Percentiles rank a stretch among this genome's conserved stretches.
phyloP scores from a whole-genome alignment of 352 stramenopile genomes.

The Pythium dissimile region DNA sequence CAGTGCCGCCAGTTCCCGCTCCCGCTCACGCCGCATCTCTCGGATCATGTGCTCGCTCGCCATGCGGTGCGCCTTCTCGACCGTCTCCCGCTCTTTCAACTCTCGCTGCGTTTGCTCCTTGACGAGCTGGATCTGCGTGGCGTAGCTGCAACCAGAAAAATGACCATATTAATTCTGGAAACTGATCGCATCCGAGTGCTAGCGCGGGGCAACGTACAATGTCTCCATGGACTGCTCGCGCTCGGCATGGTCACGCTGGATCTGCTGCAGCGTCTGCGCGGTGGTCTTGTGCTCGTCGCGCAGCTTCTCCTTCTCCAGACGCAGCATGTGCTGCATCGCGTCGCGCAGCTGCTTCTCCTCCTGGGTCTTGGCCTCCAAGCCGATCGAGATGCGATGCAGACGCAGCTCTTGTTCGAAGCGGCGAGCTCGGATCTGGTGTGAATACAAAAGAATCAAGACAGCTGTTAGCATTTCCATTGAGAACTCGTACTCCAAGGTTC shows the following conservation, averaged over 20 bases:
- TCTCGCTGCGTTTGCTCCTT: conserved; percentile 61
- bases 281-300: conserved; percentile 60
- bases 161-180: background rate
- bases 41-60: conserved; percentile 67
- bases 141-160: conserved; percentile 31
- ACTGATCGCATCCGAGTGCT: background rate
- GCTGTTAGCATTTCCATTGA: no score
- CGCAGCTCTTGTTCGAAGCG: conserved; percentile 69
- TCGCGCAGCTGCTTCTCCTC: conserved; percentile 68
- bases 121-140: conserved; percentile 64
- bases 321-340: conserved; percentile 59
- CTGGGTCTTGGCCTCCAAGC: conserved; percentile 54
- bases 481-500: no score
- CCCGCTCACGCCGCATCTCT: conserved; percentile 56
- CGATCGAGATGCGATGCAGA: conserved; percentile 58
- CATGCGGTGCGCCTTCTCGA: conserved; percentile 65
- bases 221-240: conserved; percentile 60
- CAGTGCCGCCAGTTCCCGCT: conserved; percentile 47
- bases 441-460: no score
- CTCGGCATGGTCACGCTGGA: conserved; percentile 58
- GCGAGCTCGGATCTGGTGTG: conserved; percentile 45
- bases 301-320: conserved; percentile 64
- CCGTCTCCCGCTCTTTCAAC: conserved; percentile 49
- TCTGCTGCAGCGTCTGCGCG: conserved; percentile 39
- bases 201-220: conserved; percentile 32